Base-by-base conservation (phyloP, 208 protist genomes). In the Chromosphaera perkinsii region DNA sequence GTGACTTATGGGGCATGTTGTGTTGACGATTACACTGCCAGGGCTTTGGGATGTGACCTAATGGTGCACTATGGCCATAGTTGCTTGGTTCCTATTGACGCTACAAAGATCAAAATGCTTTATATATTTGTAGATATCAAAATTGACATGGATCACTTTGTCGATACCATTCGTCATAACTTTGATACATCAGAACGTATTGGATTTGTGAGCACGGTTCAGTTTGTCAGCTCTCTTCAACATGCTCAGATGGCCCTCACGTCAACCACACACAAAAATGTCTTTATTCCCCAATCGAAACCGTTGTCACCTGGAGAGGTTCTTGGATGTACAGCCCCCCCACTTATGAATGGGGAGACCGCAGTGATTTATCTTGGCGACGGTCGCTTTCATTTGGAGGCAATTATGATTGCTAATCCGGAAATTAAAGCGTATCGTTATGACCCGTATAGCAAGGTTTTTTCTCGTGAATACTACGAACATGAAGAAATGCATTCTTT, bases 1-100 rank as follows among this genome's bases (percentile, higher is more conserved):
- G 96, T 98, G 12, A 97, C 94, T 0, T 99, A 98, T 78, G 96
- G 96, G 17, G 95, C 96, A 9, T 99, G 96, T 81, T 99, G 96
- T 76, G 91, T 99, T 14, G 96, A 98, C 72, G 96, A 99, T 73
- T 95, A 90, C 62, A 89, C 94, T 4, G 94, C 95, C 0, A 35
- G 67, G 2, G 91, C 93, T 9, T 78, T 98, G 7, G 93, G 92
- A 29, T 91, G 90, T 42, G 93, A 97, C 71, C 94, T 98, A 47
- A 77, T 99, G 35, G 94, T 99, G 40, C 96, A 99, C 75, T 99
- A 98, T 73, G 96, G 93, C 12, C 96, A 99, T 76, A 94, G 87
- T 74, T 99, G 95, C 78, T 82, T 98, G 65, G 76, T 87, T 5
- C 81, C 81, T 4, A 85, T 88, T 12, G 90, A 96, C 66, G 88